Percentiles rank a stretch among this genome's conserved stretches.
Conservation (phyloP, 2,329 filamentous ascomycete species). For the Myotisia sp. region DNA sequence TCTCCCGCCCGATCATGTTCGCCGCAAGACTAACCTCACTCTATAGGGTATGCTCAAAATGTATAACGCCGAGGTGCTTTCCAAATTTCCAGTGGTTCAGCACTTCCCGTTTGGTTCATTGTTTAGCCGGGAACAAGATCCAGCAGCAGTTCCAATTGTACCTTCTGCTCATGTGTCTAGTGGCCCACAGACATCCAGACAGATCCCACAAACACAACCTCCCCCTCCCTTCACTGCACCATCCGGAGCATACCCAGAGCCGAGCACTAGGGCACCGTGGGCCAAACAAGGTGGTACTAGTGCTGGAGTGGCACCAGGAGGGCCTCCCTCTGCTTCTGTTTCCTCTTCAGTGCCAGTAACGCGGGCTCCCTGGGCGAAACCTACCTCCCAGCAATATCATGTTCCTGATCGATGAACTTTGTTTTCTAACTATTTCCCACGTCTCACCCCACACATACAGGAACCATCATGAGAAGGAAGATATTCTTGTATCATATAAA, state of each 20-base stretch:
- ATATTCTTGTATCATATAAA: too few relatives aligned
- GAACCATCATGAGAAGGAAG: too few relatives aligned
- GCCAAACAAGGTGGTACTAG: slow-evolving; percentile 7
- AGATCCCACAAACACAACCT: background rate
- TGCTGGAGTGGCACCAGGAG: slow-evolving; percentile 5
- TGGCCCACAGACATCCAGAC: slow-evolving; percentile 4
- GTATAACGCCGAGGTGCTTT: slow-evolving; percentile 92
- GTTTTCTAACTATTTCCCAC: too few relatives aligned
- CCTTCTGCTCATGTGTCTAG: slow-evolving; percentile 40
- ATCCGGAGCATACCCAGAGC: slow-evolving; percentile 9
- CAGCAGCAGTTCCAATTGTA: slow-evolving; percentile 38
- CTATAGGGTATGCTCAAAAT: slow-evolving; percentile 90
- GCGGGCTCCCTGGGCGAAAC: slow-evolving; percentile 28
- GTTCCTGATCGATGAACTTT: background rate
- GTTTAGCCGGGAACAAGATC: slow-evolving; percentile 62
- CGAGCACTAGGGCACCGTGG: slow-evolving; percentile 26
- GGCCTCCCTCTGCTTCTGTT: background rate
- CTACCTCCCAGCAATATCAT: slow-evolving; percentile 4
- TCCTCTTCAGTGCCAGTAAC: slow-evolving; percentile 14
- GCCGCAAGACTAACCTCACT: slow-evolving; percentile 3
- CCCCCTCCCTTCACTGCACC: slow-evolving; percentile 9
- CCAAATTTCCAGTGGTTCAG: slow-evolving; percentile 96
- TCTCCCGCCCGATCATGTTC: too few relatives aligned
- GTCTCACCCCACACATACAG: too few relatives aligned
- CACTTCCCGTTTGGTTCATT: slow-evolving; percentile 75